Evolutionary conservation across 2,329 filamentous ascomycete genomes (phyloP), one percentile per base, ranked within the genome.

Genomic region (Trichoderma endophyticum): DNA sequence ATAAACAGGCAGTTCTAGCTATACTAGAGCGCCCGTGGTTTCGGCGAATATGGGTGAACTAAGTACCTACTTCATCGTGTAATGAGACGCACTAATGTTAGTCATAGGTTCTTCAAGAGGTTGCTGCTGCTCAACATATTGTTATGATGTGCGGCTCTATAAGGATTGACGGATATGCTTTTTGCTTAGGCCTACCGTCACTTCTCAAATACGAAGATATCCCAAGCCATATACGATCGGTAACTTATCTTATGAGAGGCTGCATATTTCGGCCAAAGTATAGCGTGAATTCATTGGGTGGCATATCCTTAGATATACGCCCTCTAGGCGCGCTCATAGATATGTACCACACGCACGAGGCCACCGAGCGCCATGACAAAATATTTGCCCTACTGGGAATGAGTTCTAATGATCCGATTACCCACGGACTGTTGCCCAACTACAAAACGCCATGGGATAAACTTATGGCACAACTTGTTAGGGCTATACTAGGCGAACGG

Each of bases 351-450:
- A 32, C 65, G 2, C 65, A 67, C 32, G 74, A 74, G 26, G 72
- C 75, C 9, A 72, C 72, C 14, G 75, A 76, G 51, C 72, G 73
- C n/a, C 74, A 73, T 24, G 75, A 76, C 48, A 76, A 75, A 32
- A 73, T 76, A 4, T 76, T 76, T 64, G 75, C 74, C 6, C 56
- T 73, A 2, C 71, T 77, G 4, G 74, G 75, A 26, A 76, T 77
- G 67, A 70, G 65, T 9, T 73, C 72, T 6, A 57, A 70, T 43
- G 26, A 70, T 26, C 65, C 43, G 4, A 18, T n/a, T 3, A 30
- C 7, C 0, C 15, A 57, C 21, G 65, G 59, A 4, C 9, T 74
- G 26, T 18, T 34, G 24, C 36, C 57, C 3, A 59, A 62, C 9
- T 70, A 70, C 12, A 51, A 34, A 8, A 61, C 30, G 6, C 4